A percentile compares a stretch with the other conserved stretches of the same genome.
Evolutionary conservation across 2,329 filamentous ascomycete genomes (phyloP).

Genomic region (Colletotrichum truncatum): DNA sequence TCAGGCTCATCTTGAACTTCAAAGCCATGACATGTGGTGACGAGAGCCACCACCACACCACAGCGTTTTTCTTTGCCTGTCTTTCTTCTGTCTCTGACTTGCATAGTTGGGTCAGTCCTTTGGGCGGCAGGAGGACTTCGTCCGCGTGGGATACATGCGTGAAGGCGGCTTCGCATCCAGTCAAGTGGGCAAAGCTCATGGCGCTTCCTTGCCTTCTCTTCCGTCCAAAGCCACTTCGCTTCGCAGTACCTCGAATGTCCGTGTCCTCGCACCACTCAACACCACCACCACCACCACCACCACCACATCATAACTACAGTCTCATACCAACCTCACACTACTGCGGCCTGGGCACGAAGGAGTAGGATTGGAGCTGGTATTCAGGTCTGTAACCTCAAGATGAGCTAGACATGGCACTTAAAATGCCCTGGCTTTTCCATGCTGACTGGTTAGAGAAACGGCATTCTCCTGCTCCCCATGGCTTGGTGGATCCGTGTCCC

Average conservation of each 20-base stretch:
- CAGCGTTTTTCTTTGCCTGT: not conserved
- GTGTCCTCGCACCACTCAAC: not conserved
- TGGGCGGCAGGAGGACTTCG: not conserved
- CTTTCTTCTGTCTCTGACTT: constrained; percentile 5
- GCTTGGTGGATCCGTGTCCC: not conserved
- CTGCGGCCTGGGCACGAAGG: not conserved
- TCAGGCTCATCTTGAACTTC: not conserved
- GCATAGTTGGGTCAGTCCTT: not conserved
- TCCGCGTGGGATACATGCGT: constrained; percentile 8
- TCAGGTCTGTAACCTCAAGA: not conserved
- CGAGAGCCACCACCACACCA: too few relatives aligned
- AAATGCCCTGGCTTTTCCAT: not conserved
- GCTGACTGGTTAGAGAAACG: not conserved
- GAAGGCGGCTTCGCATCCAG: constrained; percentile 6
- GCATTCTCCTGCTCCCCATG: not conserved
- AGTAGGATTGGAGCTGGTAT: not conserved
- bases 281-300: not conserved
- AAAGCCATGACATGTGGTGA: not conserved
- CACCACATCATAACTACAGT: too few relatives aligned
- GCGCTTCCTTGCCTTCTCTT: not conserved
- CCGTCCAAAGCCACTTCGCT: not conserved
- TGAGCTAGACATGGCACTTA: not conserved
- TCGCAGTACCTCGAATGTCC: not conserved
- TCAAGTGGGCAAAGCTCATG: constrained; percentile 1
- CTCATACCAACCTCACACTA: too few relatives aligned